phyloP scores from a whole-genome alignment of 306 rosid species.

The Adenanthera pavonina region DNA sequence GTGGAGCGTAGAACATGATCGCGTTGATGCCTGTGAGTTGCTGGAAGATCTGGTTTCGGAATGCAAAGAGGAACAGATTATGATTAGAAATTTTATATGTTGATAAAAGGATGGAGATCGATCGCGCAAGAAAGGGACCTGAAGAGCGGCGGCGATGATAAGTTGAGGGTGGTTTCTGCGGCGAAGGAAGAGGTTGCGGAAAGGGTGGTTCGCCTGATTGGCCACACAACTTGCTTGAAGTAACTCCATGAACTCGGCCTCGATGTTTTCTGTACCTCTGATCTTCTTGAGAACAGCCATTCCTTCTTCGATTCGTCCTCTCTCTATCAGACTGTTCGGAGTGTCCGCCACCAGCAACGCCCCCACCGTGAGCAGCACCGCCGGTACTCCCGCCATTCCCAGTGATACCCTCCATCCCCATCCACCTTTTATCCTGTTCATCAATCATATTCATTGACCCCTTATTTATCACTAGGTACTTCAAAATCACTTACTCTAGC shows the following conservation, averaged over 20 bases:
- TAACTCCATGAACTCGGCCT: slow-evolving; percentile 74
- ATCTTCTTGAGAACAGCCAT: slow-evolving; percentile 65
- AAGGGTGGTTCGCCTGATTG: slow-evolving; percentile 72
- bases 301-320: slow-evolving; percentile 78
- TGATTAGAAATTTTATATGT: background rate
- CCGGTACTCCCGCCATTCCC: slow-evolving; percentile 83
- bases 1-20: slow-evolving; percentile 92
- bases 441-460: no score
- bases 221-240: slow-evolving; percentile 77
- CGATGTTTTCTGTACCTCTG: slow-evolving; percentile 69
- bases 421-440: slow-evolving; percentile 61
- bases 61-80: background rate
- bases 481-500: no score
- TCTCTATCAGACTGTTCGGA: slow-evolving; percentile 80
- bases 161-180: slow-evolving; percentile 77
- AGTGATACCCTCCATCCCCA: slow-evolving; percentile 95
- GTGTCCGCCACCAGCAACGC: slow-evolving; percentile 84
- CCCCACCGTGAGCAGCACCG: slow-evolving; percentile 71
- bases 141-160: slow-evolving; percentile 64
- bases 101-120: no score
- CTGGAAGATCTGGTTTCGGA: slow-evolving; percentile 71
- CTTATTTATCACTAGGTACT: no score
- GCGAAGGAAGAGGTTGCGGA: slow-evolving; percentile 65
- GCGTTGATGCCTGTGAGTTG: slow-evolving; percentile 92
- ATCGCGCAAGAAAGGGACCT: slow-evolving; percentile 42